Base-by-base conservation (phyloP, 345 rosid species). In the Eucalyptus polyanthemos region DNA sequence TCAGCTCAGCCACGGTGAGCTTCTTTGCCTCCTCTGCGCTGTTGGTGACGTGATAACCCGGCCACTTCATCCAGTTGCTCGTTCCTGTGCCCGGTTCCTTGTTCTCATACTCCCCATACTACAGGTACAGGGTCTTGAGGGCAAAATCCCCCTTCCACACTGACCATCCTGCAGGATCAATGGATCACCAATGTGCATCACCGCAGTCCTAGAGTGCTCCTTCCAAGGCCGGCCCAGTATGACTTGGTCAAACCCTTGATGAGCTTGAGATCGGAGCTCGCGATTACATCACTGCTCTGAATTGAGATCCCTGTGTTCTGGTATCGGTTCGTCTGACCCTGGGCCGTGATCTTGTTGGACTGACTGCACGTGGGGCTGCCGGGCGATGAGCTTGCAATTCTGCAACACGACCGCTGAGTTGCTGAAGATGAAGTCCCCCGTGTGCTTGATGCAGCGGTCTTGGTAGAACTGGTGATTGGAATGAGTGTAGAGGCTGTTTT, bases 341-440 rank as follows among this genome's bases (percentile, higher is more conserved):
- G 69, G 69, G 9, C 34, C 5, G 34, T 14, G 37, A n/a, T 31
- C 37, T 4, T n/a, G 37, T n/a, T 65, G 37, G 37, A 65, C 6
- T 65, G 76, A n/a, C 34, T 90, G 67, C 95, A 95, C 0, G 90
- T 89, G 0, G 95, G 90, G 29, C 62, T 92, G 92, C 16, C 94
- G 90, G 50, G 97, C 95, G 1, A 90, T 90, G 44, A 97, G 86
- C 15, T 91, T 87, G 86, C 97, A 97, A 17, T 93, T 95, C 88
- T 95, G 98, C 86, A 97, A 88, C 10, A 97, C 98, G 2, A 93
- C 97, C 0, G 95, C 97, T 0, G 97, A 95, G 17, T 96, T 92
- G 6, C 99, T 98, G 40, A 94, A 96, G 16, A 96, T 95, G 94
- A 96, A 97, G 87, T 97, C 99, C 3, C 95, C 96, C 0, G 98